Conservation (phyloP, 208 protist species). For the Leishmania lainsoni region DNA sequence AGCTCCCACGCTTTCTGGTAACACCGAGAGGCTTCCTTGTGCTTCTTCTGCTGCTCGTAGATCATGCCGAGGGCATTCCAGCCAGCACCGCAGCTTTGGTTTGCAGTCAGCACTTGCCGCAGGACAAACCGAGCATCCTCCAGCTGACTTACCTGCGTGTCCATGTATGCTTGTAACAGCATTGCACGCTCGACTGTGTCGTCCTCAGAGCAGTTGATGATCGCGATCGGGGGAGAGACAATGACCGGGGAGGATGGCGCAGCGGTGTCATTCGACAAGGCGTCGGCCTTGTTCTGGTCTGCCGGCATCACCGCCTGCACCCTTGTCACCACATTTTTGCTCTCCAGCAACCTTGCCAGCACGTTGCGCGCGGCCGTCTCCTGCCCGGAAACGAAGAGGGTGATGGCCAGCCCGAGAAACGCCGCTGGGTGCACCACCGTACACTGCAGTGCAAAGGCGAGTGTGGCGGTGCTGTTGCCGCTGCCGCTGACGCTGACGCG, state of each 20-base stretch:
- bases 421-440: constrained; percentile 53
- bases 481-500: constrained; percentile 28
- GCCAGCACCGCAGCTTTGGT: constrained; percentile 80
- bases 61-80: constrained; percentile 91
- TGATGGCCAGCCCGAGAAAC: constrained; percentile 80
- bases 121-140: constrained; percentile 75
- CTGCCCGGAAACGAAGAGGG: constrained; percentile 77
- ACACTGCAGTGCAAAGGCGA: constrained; percentile 41
- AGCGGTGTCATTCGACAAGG: neutral
- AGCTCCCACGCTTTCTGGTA: constrained; percentile 95
- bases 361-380: constrained; percentile 72
- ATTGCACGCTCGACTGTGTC: constrained; percentile 76
- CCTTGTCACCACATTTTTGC: constrained; percentile 15
- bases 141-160: constrained; percentile 77
- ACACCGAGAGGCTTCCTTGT: constrained; percentile 90
- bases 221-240: constrained; percentile 7
- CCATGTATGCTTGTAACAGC: constrained; percentile 89
- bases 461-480: constrained; percentile 31
- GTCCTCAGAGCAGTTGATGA: constrained; percentile 33
- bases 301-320: constrained; percentile 6
- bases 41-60: constrained; percentile 86
- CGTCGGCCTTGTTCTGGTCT: constrained; percentile 7
- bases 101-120: constrained; percentile 58
- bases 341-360: constrained; percentile 34
- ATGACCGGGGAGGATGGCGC: neutral